Percentiles rank a stretch among this genome's conserved stretches.
phyloP scores from a whole-genome alignment of 1,284 basidiomycete genomes.

The Ustilago sp. region DNA sequence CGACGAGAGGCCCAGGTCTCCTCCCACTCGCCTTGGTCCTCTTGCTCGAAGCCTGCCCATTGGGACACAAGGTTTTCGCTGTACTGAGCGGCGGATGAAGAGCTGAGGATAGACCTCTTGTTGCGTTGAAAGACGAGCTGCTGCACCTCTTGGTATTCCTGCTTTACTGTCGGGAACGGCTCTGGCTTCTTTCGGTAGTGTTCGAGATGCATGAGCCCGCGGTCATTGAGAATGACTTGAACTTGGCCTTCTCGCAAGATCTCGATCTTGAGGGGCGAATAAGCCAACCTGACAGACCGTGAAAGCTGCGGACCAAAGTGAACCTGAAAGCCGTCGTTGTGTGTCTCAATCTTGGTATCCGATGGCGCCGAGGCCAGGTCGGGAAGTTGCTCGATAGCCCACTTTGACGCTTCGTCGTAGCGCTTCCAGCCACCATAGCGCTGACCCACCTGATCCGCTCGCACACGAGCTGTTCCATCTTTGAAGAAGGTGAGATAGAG shows the following conservation, averaged over 20 bases:
- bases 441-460: slow-evolving; percentile 60
- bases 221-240: slow-evolving; percentile 89
- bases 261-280: slow-evolving; percentile 59
- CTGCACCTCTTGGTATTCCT: slow-evolving; percentile 40
- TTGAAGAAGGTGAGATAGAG: slow-evolving; percentile 57
- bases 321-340: slow-evolving; percentile 29
- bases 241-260: slow-evolving; percentile 78
- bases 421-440: slow-evolving; percentile 60
- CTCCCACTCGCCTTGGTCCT: slow-evolving; percentile 82
- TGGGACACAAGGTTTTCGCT: slow-evolving; percentile 41
- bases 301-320: slow-evolving; percentile 46
- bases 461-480: slow-evolving; percentile 64
- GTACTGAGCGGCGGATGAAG: slow-evolving; percentile 22
- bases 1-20: slow-evolving; percentile 87
- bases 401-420: slow-evolving; percentile 62
- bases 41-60: slow-evolving; percentile 70
- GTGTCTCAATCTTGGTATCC: slow-evolving; percentile 25
- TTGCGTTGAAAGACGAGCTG: slow-evolving; percentile 58
- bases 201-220: slow-evolving; percentile 94
- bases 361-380: slow-evolving; percentile 30
- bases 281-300: slow-evolving; percentile 47
- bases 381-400: slow-evolving; percentile 62
- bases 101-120: slow-evolving; percentile 49
- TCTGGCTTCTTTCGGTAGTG: slow-evolving; percentile 76
- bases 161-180: slow-evolving; percentile 54